Evolutionary conservation across 2,329 filamentous ascomycete species (phyloP), one percentile per base, ranked within the genome.

Genomic region (Westerdykella sp.): DNA sequence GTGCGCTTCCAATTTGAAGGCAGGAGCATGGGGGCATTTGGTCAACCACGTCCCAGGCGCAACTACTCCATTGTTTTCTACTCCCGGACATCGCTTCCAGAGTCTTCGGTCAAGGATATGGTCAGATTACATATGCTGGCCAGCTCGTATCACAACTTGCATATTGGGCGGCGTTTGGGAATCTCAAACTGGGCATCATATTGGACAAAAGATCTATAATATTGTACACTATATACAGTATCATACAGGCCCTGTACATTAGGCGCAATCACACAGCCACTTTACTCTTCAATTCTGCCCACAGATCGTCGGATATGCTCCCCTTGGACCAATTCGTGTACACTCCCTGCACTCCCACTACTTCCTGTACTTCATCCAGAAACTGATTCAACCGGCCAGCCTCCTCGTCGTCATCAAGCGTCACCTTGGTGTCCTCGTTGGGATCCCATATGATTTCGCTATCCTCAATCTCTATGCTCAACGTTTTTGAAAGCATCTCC

Each of bases 391-490:
- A 70, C 14, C 73, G 69, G 39, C 76, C 69, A 0, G 76, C 74
- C 1, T 77, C 73, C 11, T 77, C 72, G 12, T 75, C 69, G 13
- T 77, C 74, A 45, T 83, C 76, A 32, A 90, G 56, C 6, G 73
- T 71, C 14, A 86, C 79, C 62, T 79, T 79, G 0, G 85, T 90
- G 48, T 95, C 89, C 56, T 84, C 80, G 47, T 91, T 93, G 0
- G 88, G 79, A 46, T 84, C 79, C 83, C 87, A 96, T 35, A 95
- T 76, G 41, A 96, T 91, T 43, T 94, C 87, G 14, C 81, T 81
- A 53, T 80, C 83, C 43, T 84, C 71, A 37, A 94, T 78, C 45
- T 84, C 78, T 47, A 94, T 67, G 1, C 74, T 78, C 15, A 86
- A 75, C 31, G 76, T 72, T 50, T 78, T 74, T 4, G 78, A 74